Base-by-base conservation (phyloP, 208 protist genomes). In the Acanthamoeba castellanii region DNA sequence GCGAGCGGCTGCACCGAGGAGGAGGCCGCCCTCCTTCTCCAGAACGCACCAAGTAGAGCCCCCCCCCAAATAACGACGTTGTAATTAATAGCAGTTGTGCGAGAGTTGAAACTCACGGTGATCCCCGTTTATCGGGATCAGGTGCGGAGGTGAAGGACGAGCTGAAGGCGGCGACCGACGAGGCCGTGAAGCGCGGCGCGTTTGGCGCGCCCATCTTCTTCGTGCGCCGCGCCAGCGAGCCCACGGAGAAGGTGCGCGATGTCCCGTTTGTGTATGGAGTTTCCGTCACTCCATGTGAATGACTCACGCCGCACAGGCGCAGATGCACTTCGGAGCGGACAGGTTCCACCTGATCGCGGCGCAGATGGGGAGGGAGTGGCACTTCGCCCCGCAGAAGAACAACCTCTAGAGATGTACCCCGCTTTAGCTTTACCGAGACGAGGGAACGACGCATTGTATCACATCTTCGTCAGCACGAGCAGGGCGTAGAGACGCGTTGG, bases 141-240 rank as follows among this genome's bases (percentile, higher is more conserved):
- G 61, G n/a, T 4, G 59, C 16, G 30, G 87, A 94, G 50, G 50
- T 64, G 16, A 94, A 94, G 89, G 47, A 50, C 27, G 70, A 50
- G 89, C 47, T 94, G 42, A 94, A 94, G 30, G 45, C 42, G 3
- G 64, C 70, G 30, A 94, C 89, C 14, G 68, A 78, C 9, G 89
- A 84, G 37, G 89, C 89, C 16, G 27, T 94, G 1, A 16, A 81
- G 8, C 64, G 61, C 9, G 89, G 89, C 27, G 64, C 89, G 22
- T 94, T 94, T 84, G 89, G 89, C 0, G 89, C 89, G 3, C 89
- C 89, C 47, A 84, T 45, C 89, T 52, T 94, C 50, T 76, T 94
- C 30, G 70, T 94, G 18, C 34, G 55, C 25, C 50, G 50, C 14
- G 64, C 37, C 27, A 37, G 34, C 37, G 87, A 76, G 27, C 87